Evolutionary conservation across 169 alveolate genomes (phyloP).

Genomic region (Eimeria sp.): DNA sequence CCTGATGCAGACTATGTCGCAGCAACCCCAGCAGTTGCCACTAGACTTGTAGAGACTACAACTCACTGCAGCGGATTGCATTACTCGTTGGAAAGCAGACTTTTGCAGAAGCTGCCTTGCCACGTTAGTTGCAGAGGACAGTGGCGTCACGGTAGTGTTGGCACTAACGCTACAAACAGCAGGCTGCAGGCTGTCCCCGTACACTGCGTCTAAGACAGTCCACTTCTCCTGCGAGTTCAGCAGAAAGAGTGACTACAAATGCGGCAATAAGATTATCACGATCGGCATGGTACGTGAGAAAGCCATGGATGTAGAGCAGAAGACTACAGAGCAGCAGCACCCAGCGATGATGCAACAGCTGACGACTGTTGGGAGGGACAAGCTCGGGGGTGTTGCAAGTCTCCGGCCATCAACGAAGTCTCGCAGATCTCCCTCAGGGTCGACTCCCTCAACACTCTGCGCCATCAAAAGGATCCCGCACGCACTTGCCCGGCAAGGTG

Average conservation of each 20-base stretch:
- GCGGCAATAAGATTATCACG: not conserved
- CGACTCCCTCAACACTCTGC: slow-evolving; percentile 73
- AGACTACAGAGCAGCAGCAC: not conserved
- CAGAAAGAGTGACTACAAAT: not conserved
- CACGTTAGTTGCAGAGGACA: slow-evolving; percentile 76
- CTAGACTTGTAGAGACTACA: not conserved
- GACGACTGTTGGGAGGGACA: slow-evolving; percentile 45
- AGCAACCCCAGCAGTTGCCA: not conserved
- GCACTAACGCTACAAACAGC: slow-evolving; percentile 8
- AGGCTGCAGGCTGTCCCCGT: slow-evolving; percentile 67
- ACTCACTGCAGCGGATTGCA: slow-evolving; percentile 79
- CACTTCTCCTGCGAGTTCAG: slow-evolving; percentile 33
- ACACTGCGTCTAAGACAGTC: slow-evolving; percentile 50
- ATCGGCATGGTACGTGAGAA: not conserved
- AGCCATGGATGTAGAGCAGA: not conserved
- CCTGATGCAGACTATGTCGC: not conserved
- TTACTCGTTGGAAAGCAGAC: slow-evolving; percentile 62
- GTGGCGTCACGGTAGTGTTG: slow-evolving; percentile 1
- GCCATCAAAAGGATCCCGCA: not conserved
- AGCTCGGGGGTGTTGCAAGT: not conserved
- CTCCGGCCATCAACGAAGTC: slow-evolving; percentile 67
- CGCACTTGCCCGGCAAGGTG: not conserved
- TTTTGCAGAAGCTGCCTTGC: slow-evolving; percentile 78
- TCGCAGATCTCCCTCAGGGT: slow-evolving; percentile 63
- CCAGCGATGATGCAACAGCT: not conserved